These are phyloP conservation scores for Paramyrothecium sp. DNA, from an alignment of 2,329 filamentous ascomycete species.

Conservation along the genomic window DNA sequence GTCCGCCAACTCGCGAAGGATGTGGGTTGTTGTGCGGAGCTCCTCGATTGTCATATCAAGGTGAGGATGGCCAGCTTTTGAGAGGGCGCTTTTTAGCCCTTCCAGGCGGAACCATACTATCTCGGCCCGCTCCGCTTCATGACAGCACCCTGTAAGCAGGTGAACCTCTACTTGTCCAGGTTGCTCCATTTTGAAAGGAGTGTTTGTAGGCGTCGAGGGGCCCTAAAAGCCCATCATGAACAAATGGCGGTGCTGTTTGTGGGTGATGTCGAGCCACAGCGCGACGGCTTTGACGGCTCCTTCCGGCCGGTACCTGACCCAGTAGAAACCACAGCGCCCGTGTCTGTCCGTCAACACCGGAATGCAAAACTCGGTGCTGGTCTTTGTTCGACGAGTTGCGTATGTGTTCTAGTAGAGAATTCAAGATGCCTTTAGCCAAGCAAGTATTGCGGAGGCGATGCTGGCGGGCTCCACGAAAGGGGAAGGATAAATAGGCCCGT, in stretches of 20 bases:
- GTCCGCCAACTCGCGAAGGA: slow-evolving; percentile 55
- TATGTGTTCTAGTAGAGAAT: too few species aligned
- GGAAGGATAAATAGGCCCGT: not conserved
- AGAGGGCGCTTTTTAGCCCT: slow-evolving; percentile 43
- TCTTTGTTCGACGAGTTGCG: too few species aligned
- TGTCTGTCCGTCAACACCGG: too few species aligned
- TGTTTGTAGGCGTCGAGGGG: slow-evolving; percentile 7
- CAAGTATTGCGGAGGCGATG: too few species aligned
- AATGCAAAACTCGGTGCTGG: too few species aligned
- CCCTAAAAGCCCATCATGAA: slow-evolving; percentile 13
- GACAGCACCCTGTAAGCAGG: slow-evolving; percentile 51
- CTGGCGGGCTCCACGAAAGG: too few species aligned
- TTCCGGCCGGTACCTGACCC: too few species aligned
- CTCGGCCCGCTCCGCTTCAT: slow-evolving; percentile 53
- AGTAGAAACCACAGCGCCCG: too few species aligned
- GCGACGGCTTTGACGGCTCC: too few species aligned
- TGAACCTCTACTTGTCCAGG: slow-evolving; percentile 27
- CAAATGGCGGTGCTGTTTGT: slow-evolving; percentile 3
- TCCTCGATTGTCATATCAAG: slow-evolving; percentile 47
- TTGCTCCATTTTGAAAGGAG: slow-evolving; percentile 21
- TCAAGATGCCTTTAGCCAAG: too few species aligned
- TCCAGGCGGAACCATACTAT: slow-evolving; percentile 46
- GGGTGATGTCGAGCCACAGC: too few species aligned
- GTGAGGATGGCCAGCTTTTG: slow-evolving; percentile 42
- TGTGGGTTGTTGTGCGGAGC: slow-evolving; percentile 39